A percentile compares a stretch with the other conserved stretches of the same genome.
Conservation (phyloP, 805 yeast genomes). For the Pichia kluyveri region DNA sequence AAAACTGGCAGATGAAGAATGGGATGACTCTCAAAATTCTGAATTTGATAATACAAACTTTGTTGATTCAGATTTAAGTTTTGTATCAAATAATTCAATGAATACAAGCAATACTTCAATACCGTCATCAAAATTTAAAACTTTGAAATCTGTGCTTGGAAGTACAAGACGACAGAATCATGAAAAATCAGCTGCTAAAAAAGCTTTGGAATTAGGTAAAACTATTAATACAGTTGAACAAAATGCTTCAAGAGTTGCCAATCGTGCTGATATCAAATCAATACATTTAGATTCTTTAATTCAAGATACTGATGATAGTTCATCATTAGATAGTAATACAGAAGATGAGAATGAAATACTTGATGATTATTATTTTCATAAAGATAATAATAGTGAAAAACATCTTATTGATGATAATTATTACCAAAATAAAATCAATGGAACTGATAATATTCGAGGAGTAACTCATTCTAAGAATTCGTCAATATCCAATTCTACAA, state of each 20-base stretch:
- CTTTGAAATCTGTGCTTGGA: conserved; percentile 20
- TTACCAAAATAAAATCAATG: background rate
- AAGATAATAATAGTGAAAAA: background rate
- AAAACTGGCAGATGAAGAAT: conserved; percentile 25
- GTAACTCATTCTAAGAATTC: too few species aligned
- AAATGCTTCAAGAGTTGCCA: conserved; percentile 7
- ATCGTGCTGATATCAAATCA: conserved; percentile 10
- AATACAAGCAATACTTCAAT: conserved; percentile 1
- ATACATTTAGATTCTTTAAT: conserved; percentile 12
- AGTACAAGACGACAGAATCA: conserved; percentile 9
- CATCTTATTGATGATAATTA: background rate
- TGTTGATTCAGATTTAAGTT: background rate
- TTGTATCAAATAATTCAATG: background rate
- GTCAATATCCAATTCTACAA: too few species aligned
- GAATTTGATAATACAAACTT: background rate
- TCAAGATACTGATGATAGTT: conserved; percentile 3
- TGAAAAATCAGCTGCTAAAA: conserved; percentile 13
- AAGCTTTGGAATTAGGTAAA: conserved; percentile 20
- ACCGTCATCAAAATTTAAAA: conserved; percentile 24
- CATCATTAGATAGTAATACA: background rate
- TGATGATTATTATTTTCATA: background rate
- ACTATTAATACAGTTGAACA: conserved; percentile 14
- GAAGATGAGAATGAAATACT: background rate
- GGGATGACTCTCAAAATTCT: conserved; percentile 11
- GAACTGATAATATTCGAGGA: background rate